Base-by-base conservation (phyloP, 2,329 filamentous ascomycete species). In the Chrysoporthe austroafricana region DNA sequence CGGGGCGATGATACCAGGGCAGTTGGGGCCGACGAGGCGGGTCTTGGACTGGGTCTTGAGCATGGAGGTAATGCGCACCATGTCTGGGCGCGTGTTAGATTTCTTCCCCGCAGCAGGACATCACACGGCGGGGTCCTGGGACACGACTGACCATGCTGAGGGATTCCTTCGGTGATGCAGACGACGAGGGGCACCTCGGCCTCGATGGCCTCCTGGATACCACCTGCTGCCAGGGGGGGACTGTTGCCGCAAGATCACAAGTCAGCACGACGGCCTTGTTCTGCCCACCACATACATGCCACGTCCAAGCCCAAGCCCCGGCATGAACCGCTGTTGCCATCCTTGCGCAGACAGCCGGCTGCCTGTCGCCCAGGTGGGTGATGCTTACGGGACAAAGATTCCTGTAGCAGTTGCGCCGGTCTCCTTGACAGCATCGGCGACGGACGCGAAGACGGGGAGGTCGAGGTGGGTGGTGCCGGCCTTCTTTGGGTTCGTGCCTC, bases 401-500 rank as follows among this genome's bases (percentile, higher is more conserved):
- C 93, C 94, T 63, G 93, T 96, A 72, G 96, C 95, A 72, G 88
- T 94, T 72, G 96, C 95, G 77, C 93, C 93, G 63, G 93, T 96
- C 82, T 94, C 84, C 86, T 94, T 96, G 73, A 97, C 89, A 72
- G 92, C 96, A 66, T 99, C 94, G 74, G 84, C 83, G 74, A 99
- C 96, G 75, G 88, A 95, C 76, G 89, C 92, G 83, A 98, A 99
- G 77, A 99, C 96, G 69, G 96, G 96, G 74, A 91, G 91, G 79
- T 90, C 93, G 71, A 99, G 89, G 82, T 99, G 96, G 79, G 89
- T 90, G 76, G 88, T 83, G 77, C 96, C 96, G 73, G 96, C 96
- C 86, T 99, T 99, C 88, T 97, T 98, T 79, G 96, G 96, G 86
- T 98, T 98, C 78, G 95, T 98, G 79, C 96, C 96, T 81, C 96